A percentile compares a stretch with the other conserved stretches of the same genome.
phyloP scores from a whole-genome alignment of 2,329 filamentous ascomycete genomes.

The Stenocarpella maydis region DNA sequence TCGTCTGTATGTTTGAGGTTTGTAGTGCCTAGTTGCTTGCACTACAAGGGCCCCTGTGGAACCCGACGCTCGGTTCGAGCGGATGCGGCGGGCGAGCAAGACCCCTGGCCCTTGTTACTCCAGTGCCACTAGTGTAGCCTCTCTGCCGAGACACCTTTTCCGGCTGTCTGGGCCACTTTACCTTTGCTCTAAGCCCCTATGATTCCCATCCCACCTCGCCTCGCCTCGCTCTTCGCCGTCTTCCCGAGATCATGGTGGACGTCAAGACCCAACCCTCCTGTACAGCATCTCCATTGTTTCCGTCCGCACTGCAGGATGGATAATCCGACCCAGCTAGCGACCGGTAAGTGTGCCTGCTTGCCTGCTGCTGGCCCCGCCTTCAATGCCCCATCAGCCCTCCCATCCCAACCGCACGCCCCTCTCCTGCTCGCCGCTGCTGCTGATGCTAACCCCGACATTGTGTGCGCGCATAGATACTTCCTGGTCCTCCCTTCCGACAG shows the following conservation, averaged over 20 bases:
- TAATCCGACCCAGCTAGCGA: conserved; percentile 19
- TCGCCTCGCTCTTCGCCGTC: not conserved
- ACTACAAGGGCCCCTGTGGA: no score
- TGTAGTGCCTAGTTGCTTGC: no score
- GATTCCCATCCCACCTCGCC: not conserved
- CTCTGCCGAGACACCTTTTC: no score
- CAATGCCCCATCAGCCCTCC: not conserved
- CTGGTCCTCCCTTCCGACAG: conserved; percentile 61
- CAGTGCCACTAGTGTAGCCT: no score
- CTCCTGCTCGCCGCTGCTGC: not conserved
- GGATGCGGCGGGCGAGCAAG: no score
- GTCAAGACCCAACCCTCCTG: not conserved
- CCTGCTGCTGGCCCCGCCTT: not conserved
- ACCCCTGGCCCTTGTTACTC: no score
- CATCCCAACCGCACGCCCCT: no score
- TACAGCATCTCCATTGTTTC: conserved; percentile 4
- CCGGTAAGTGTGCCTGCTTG: conserved; percentile 18
- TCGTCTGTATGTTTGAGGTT: no score
- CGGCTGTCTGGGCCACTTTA: no score
- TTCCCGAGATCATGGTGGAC: conserved; percentile 3
- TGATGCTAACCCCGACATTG: conserved; percentile 3
- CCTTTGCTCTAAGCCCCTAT: not conserved
- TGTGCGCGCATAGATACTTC: conserved; percentile 43
- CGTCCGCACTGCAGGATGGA: conserved; percentile 22
- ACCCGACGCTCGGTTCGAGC: no score